phyloP scores from a whole-genome alignment of 2,329 filamentous ascomycete species.

The Chrysoporthe austroafricana region DNA sequence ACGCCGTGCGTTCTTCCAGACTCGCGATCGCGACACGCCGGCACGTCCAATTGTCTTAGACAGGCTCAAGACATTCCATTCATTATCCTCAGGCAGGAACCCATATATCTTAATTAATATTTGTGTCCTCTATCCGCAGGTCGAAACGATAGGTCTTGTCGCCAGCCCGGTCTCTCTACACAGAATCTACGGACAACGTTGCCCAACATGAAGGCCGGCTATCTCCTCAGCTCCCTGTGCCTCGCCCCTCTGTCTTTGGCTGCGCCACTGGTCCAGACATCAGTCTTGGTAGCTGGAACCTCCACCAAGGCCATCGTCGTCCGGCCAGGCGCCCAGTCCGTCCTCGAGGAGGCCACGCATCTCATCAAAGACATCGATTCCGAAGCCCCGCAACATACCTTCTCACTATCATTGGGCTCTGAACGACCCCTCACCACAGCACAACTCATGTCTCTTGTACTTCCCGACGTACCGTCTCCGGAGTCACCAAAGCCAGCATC shows the following conservation, averaged over 20 bases:
- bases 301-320: constrained; percentile 11
- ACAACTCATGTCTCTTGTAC: constrained; percentile 27
- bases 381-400: constrained; percentile 29
- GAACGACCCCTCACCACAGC: constrained; percentile 28
- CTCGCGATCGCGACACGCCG: background rate
- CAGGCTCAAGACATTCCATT: constrained; percentile 15
- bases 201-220: constrained; percentile 25
- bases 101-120: background rate
- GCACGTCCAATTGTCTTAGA: constrained; percentile 19
- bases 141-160: background rate
- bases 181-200: background rate
- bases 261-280: constrained; percentile 10
- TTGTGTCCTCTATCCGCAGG: background rate
- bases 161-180: background rate
- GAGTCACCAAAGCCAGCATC: background rate
- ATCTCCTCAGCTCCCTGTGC: constrained; percentile 20
- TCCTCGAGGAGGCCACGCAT: constrained; percentile 21
- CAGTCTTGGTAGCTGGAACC: constrained; percentile 13
- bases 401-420: constrained; percentile 32
- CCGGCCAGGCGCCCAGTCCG: background rate
- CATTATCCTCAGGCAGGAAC: background rate
- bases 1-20: background rate
- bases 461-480: background rate
- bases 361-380: constrained; percentile 34
- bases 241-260: constrained; percentile 19